Percentiles rank a stretch among this genome's conserved stretches.
Evolutionary conservation across 176 grass and related monocot genomes (phyloP).

Genomic region (Typha latifolia): DNA sequence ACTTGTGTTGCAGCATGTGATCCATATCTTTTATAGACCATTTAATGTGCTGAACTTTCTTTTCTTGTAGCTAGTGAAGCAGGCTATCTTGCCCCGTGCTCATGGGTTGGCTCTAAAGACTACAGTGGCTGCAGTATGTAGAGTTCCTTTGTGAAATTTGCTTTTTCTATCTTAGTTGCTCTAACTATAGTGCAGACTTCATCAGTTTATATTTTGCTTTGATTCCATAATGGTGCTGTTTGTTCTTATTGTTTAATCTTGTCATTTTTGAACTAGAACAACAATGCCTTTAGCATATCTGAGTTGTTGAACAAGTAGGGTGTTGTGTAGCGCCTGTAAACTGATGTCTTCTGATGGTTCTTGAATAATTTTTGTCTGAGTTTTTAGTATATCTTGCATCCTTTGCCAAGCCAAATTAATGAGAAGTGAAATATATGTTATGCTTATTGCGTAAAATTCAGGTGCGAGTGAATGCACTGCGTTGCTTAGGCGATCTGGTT

Average conservation of each 20-base stretch:
- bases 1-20: background rate
- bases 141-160: background rate
- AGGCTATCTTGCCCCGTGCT: constrained; percentile 79
- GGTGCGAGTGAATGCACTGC: constrained; percentile 92
- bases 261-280: too few species aligned
- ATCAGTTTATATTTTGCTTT: too few species aligned
- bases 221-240: too few species aligned
- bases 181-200: too few species aligned
- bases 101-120: constrained; percentile 95
- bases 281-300: too few species aligned
- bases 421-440: background rate
- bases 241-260: too few species aligned
- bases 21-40: background rate
- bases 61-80: constrained; percentile 70
- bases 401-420: background rate
- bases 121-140: constrained; percentile 85
- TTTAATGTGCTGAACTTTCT: constrained; percentile 16
- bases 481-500: constrained; percentile 95
- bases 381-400: background rate
- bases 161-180: too few species aligned
- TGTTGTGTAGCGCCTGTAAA: too few species aligned
- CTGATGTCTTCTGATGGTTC: too few species aligned
- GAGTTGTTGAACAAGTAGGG: too few species aligned
- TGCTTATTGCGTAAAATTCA: constrained; percentile 25
- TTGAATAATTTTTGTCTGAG: background rate